Conservation (phyloP, 345 rosid species). For the Cardamine occulta region DNA sequence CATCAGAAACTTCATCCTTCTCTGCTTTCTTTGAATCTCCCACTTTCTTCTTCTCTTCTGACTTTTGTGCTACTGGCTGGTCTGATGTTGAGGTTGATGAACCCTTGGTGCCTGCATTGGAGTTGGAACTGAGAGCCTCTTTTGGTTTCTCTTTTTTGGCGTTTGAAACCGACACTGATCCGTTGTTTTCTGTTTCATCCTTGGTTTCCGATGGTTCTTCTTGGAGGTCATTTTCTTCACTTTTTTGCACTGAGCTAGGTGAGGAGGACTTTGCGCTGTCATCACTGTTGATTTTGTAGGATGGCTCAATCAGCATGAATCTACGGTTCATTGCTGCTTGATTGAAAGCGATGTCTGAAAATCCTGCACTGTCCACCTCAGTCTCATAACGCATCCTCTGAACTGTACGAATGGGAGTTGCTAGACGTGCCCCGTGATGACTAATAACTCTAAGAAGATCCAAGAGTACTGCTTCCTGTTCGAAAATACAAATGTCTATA, state of each 20-base stretch:
- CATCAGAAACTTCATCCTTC: constrained; percentile 35
- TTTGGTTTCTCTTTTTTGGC: constrained; percentile 46
- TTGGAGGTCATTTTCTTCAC: constrained; percentile 58
- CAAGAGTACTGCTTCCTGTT: constrained; percentile 87
- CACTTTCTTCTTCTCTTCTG: constrained; percentile 41
- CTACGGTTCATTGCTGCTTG: constrained; percentile 62
- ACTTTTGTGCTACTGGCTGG: constrained; percentile 14
- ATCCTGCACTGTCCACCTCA: constrained; percentile 70
- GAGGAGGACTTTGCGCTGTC: constrained; percentile 62
- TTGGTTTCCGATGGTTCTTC: constrained; percentile 47
- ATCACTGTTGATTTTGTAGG: constrained; percentile 68
- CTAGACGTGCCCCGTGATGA: constrained; percentile 87
- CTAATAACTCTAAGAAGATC: constrained; percentile 91
- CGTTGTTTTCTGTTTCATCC: constrained; percentile 42
- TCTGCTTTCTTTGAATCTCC: constrained; percentile 40
- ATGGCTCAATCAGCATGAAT: constrained; percentile 71
- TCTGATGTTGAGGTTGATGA: constrained; percentile 15
- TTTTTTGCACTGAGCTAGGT: constrained; percentile 39
- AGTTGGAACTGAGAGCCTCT: constrained; percentile 33
- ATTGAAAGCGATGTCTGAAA: constrained; percentile 60
- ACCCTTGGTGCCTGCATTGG: constrained; percentile 31
- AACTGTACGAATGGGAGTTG: constrained; percentile 91
- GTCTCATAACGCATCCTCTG: constrained; percentile 74
- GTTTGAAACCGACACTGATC: constrained; percentile 39
- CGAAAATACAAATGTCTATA: constrained; percentile 20